A percentile compares a stretch with the other conserved stretches of the same genome.
phyloP scores from a whole-genome alignment of 495 filamentous ascomycete species.

The Podospora pseudopauciseta region DNA sequence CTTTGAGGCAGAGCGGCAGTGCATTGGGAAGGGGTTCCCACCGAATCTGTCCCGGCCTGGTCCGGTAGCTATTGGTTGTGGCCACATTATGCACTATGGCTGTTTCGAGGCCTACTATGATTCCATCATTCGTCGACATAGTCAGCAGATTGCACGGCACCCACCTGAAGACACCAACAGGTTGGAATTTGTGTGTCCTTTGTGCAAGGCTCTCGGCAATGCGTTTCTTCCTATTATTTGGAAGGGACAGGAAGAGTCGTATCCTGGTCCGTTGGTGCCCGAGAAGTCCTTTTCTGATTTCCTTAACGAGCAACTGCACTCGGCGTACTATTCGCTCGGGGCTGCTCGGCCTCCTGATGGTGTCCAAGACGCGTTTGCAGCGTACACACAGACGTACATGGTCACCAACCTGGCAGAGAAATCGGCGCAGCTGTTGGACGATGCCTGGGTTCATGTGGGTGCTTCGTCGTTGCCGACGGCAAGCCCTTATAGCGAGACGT shows the following conservation, averaged over 20 bases:
- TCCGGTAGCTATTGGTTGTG: conserved; percentile 85
- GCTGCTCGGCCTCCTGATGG: conserved; percentile 39
- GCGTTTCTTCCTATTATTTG: conserved; percentile 93
- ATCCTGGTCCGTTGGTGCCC: conserved; percentile 62
- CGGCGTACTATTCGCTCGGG: conserved; percentile 35
- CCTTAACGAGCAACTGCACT: conserved; percentile 45
- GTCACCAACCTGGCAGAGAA: conserved; percentile 51
- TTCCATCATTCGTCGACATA: conserved; percentile 76
- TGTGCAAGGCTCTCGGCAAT: conserved; percentile 97
- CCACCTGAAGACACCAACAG: conserved; percentile 74
- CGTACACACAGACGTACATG: conserved; percentile 64
- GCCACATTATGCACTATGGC: conserved; percentile 96
- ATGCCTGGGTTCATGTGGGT: conserved; percentile 35
- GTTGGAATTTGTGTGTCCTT: conserved; percentile 93
- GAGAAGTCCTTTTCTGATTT: conserved; percentile 61
- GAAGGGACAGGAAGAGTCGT: conserved; percentile 82
- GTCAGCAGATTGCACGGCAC: conserved; percentile 85
- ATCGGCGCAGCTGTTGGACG: conserved; percentile 31
- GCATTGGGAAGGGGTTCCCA: conserved; percentile 85
- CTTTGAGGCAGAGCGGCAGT: conserved; percentile 70
- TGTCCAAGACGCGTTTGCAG: conserved; percentile 57
- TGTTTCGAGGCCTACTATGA: conserved; percentile 91
- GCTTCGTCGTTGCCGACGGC: conserved; percentile 26
- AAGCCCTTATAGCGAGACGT: conserved; percentile 34
- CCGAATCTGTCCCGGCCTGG: conserved; percentile 62